Evolutionary conservation across 176 grass and related monocot genomes (phyloP), one percentile per base, ranked within the genome.

Genomic region (Phyllostachys edulis): DNA sequence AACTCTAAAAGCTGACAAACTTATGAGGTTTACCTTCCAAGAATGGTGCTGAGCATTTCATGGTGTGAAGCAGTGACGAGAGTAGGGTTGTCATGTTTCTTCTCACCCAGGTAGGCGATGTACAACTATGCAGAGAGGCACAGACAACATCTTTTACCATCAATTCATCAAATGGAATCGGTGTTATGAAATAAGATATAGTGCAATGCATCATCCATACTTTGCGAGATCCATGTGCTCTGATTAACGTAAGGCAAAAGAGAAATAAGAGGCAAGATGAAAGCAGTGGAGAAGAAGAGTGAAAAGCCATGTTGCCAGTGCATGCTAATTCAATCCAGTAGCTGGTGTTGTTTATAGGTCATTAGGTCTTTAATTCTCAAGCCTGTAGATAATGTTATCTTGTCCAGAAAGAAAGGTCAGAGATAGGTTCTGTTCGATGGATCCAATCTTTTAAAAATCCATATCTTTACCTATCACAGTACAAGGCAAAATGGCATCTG

Each of bases 41-140:
- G 59, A 82, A 90, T 73, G 38, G 61, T 34, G 71, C 9, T 75
- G 34, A 84, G 72, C 60, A 84, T 76, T 15, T 67, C 61, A 67
- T 84, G 82, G 16, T 84, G 82, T 20, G 82, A 84, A 67, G 82
- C 36, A 51, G 34, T 66, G 45, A 84, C 72, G 2, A 84, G 46
- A 67, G 82, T 20, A 67, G 71, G 9, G 36, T 84, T 47, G 0
- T 84, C 60, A 20, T 84, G 61, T 75, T 84, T 84, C 82, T 65
- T 84, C 82, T 84, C 82, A 42, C 82, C 82, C n/a, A 84, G 59
- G 36, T 76, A 84, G 37, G 39, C 62, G 63, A 76, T 84, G 37
- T 84, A 84, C 21, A 84, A 9, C 82, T 76, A 34, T 54, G 72
- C 15, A 24, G 47, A 45, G 36, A 76, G n/a, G 82, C 39, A 76